Evolutionary conservation across 352 stramenopile genomes (phyloP).

Genomic region (Phytopythium delawarense): DNA sequence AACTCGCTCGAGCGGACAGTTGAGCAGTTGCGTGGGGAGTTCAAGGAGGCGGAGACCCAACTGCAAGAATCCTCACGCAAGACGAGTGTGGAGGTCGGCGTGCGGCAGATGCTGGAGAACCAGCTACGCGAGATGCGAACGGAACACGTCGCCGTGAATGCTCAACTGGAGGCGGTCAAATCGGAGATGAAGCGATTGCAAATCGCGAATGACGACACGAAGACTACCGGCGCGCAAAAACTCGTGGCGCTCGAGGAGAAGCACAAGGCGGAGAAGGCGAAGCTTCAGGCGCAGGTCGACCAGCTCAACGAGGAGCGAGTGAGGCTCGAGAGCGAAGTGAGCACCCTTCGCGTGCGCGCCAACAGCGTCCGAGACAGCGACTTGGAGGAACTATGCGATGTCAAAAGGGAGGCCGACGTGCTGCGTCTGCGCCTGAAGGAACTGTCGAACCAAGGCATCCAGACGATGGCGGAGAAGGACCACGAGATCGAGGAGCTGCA

Average conservation of each 20-base stretch:
- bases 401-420: slow-evolving; percentile 71
- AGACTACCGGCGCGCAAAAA: slow-evolving; percentile 26
- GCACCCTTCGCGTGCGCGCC: slow-evolving; percentile 49
- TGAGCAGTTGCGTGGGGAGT: slow-evolving; percentile 20
- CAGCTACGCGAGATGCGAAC: slow-evolving; percentile 69
- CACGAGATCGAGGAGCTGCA: slow-evolving; percentile 61
- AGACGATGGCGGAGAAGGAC: slow-evolving; percentile 75
- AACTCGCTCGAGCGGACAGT: slow-evolving; percentile 16
- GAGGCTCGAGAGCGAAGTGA: slow-evolving; percentile 68
- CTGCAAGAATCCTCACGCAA: slow-evolving; percentile 55
- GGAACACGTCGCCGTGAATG: slow-evolving; percentile 75
- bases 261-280: slow-evolving; percentile 33
- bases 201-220: slow-evolving; percentile 35
- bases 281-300: slow-evolving; percentile 43
- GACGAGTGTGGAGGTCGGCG: slow-evolving; percentile 50
- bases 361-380: slow-evolving; percentile 53
- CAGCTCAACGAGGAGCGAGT: slow-evolving; percentile 69
- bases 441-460: slow-evolving; percentile 45
- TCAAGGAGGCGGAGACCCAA: slow-evolving; percentile 45
- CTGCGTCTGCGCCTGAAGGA: slow-evolving; percentile 65
- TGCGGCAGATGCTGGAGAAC: slow-evolving; percentile 66
- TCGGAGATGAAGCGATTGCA: slow-evolving; percentile 63
- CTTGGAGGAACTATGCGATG: slow-evolving; percentile 61
- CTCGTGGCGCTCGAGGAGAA: slow-evolving; percentile 28
- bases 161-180: slow-evolving; percentile 71